Conservation (phyloP, 371 early-diverging fungal genomes). For the Rhizopus microsporus region DNA sequence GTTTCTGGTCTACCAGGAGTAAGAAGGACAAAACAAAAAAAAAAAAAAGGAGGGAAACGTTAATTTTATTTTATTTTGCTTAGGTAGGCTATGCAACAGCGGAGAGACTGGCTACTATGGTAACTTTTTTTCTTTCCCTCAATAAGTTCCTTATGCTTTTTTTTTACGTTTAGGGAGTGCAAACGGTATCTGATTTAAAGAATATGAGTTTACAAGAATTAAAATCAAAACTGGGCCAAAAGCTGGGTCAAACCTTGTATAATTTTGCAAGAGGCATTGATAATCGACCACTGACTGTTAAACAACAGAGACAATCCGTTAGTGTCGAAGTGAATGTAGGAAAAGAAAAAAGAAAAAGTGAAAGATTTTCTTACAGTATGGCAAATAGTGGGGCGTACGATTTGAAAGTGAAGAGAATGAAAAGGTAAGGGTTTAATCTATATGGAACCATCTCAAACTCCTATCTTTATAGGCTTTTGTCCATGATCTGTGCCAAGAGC, state of each 20-base stretch:
- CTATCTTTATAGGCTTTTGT: constrained; percentile 42
- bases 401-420: constrained; percentile 71
- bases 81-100: constrained; percentile 51
- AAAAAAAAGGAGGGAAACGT: background rate
- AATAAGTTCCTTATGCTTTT: background rate
- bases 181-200: constrained; percentile 59
- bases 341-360: background rate
- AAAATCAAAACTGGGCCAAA: constrained; percentile 69
- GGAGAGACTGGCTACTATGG: constrained; percentile 43
- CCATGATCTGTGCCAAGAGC: constrained; percentile 52
- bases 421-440: constrained; percentile 29
- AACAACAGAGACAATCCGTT: constrained; percentile 73
- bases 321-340: constrained; percentile 70
- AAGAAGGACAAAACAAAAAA: constrained; percentile 3
- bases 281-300: constrained; percentile 58
- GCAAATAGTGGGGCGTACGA: constrained; percentile 79
- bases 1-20: constrained; percentile 51
- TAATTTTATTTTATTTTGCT: background rate
- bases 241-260: constrained; percentile 67
- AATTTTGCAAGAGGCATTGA: constrained; percentile 78
- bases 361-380: background rate
- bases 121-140: constrained; percentile 3
- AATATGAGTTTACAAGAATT: constrained; percentile 37
- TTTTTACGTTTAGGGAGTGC: constrained; percentile 36
- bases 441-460: background rate